These are phyloP conservation scores for Fragosphaeria purpurea DNA, from an alignment of 2,329 filamentous ascomycete genomes.

Conservation along the genomic window DNA sequence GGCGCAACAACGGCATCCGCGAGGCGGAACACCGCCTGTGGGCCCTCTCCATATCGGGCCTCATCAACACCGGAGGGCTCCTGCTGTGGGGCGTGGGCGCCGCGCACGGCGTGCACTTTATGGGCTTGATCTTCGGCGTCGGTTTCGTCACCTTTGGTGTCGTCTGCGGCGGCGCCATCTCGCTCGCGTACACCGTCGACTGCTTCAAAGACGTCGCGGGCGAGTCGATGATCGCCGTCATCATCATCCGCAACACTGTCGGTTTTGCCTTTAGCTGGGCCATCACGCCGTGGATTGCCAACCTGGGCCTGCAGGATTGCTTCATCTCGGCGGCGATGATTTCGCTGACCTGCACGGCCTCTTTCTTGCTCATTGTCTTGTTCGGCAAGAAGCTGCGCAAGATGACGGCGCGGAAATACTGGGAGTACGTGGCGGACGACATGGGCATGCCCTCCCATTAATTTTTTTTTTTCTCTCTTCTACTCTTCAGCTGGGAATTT, in stretches of 20 bases:
- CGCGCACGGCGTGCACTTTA: background rate
- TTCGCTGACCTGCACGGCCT: constrained; percentile 12
- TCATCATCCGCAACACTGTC: constrained; percentile 8
- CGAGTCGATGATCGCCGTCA: constrained; percentile 13
- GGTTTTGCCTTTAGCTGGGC: constrained; percentile 14
- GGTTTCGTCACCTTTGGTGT: constrained; percentile 23
- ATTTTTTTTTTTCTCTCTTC: no score
- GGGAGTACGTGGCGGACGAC: background rate
- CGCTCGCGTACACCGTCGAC: constrained; percentile 49
- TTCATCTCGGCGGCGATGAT: constrained; percentile 14
- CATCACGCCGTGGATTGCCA: constrained; percentile 16
- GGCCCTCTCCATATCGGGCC: constrained; percentile 32
- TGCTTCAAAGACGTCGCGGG: constrained; percentile 55
- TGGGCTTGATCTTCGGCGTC: constrained; percentile 33
- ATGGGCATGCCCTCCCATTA: background rate
- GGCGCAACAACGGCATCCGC: constrained; percentile 32
- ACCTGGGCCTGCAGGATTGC: constrained; percentile 16
- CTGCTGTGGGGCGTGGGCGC: constrained; percentile 32
- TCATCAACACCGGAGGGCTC: constrained; percentile 37
- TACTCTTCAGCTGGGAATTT: no score
- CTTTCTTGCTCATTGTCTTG: constrained; percentile 14
- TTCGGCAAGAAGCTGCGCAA: constrained; percentile 21
- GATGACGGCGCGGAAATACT: background rate
- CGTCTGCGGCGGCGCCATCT: constrained; percentile 45
- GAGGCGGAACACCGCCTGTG: constrained; percentile 38